These are phyloP conservation scores for Mortierella claussenii DNA, from an alignment of 192 early-diverging fungal genomes.

Conservation along the genomic window DNA sequence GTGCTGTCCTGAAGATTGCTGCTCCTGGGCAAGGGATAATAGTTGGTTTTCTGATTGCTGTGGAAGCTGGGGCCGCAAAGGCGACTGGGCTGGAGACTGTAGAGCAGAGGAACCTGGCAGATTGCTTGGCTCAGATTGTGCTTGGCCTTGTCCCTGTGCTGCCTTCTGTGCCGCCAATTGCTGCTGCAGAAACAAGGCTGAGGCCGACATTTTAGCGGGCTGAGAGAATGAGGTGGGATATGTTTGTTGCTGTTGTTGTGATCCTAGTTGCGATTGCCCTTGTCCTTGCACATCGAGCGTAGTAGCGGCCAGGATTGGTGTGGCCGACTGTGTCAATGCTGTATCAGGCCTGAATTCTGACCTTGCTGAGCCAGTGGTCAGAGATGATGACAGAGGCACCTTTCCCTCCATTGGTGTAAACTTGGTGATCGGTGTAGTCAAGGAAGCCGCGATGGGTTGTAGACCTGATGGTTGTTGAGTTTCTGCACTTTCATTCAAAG, in stretches of 20 bases:
- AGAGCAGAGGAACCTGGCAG: too few relatives aligned
- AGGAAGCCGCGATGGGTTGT: background rate
- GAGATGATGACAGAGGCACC: too few relatives aligned
- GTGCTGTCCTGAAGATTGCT: background rate
- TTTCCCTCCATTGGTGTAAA: too few relatives aligned
- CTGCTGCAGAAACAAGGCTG: slow-evolving; percentile 20
- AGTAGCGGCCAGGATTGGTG: too few relatives aligned
- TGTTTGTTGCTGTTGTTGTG: too few relatives aligned
- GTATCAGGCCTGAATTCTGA: too few relatives aligned
- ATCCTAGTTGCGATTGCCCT: too few relatives aligned
- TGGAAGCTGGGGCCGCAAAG: background rate
- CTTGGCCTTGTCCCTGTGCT: slow-evolving; percentile 4
- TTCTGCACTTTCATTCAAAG: background rate
- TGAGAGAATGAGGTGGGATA: too few relatives aligned
- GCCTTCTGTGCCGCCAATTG: slow-evolving; percentile 26
- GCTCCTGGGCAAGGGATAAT: too few relatives aligned
- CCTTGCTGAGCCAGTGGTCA: too few relatives aligned
- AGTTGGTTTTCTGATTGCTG: background rate
- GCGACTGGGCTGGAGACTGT: background rate
- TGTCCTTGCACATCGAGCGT: too few relatives aligned
- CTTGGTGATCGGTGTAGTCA: background rate
- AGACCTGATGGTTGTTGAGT: background rate
- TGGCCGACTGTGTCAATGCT: too few relatives aligned
- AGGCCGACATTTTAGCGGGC: slow-evolving; percentile 6
- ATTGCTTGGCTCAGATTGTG: background rate